Evolutionary conservation across 2,329 filamentous ascomycete species (phyloP), one percentile per base, ranked within the genome.

Genomic region (Ophiostoma perfectum): DNA sequence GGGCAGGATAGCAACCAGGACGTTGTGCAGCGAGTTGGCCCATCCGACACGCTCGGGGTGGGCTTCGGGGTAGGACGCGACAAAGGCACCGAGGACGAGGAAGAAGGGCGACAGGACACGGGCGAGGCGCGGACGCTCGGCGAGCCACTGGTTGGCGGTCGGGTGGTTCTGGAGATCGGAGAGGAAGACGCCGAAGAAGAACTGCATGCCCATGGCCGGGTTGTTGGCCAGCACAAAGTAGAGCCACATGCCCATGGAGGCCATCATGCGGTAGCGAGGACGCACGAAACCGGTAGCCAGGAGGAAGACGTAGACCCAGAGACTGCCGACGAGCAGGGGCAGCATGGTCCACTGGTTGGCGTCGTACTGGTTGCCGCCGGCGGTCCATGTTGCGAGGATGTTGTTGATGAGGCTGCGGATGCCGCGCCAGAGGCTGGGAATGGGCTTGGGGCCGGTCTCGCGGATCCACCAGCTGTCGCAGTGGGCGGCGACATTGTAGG

Each of bases 171-270:
- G 83, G 49, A 88, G 73, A 72, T 89, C 86, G 44, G 85, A 83
- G 42, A 89, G 79, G 73, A 88, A 84, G 73, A 86, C 85, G 70
- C 87, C 87, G 69, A 83, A 83, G 76, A 87, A 85, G 74, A 88
- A 84, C 75, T 86, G 86, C 77, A 85, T 83, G 65, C 83, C 82
- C 70, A 84, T 85, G 47, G 77, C 14, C 16, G 9, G 7, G 49
- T 78, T 75, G 7, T 77, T 77, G 27, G 73, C 76, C 69, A 80
- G 78, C 74, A 79, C 84, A 72, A 80, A 83, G 72, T 82, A 85
- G n/a, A 81, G 75, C 72, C 81, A 84, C 67, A 86, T 76, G 16
- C 77, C 75, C 67, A 81, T 72, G 44, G 81, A 77, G 1, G 79
- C 77, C 68, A 81, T 75, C 76, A 85, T 82, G 63, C 85, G 78